A percentile compares a stretch with the other conserved stretches of the same genome.
These are phyloP conservation scores for Creolimax fragrantissima DNA, from an alignment of 78 protist genomes.

Conservation along the genomic window DNA sequence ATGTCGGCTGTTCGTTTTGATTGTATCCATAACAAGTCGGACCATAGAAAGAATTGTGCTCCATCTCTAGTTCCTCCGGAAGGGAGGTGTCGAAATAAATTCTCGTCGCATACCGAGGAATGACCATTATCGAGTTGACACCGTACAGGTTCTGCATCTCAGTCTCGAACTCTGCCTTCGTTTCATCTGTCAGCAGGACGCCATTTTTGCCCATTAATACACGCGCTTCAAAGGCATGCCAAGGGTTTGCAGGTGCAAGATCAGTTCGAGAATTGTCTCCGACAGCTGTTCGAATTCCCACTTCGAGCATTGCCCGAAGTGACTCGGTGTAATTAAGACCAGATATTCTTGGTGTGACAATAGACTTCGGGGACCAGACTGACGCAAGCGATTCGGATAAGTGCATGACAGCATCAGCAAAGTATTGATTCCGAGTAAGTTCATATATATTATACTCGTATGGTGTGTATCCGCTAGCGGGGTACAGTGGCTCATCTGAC, in stretches of 20 bases:
- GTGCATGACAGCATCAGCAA: background rate
- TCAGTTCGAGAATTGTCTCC: background rate
- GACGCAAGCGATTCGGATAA: background rate
- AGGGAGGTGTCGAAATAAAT: constrained; percentile 10
- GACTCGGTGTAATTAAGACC: background rate
- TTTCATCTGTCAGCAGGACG: background rate
- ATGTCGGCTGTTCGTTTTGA: background rate
- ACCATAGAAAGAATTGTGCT: constrained; percentile 2
- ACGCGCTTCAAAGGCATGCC: background rate
- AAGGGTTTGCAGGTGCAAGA: background rate
- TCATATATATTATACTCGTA: background rate
- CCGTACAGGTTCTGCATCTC: background rate
- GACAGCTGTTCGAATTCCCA: background rate
- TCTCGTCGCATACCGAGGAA: constrained; percentile 16
- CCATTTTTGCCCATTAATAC: background rate
- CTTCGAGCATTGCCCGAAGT: background rate
- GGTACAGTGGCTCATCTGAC: background rate
- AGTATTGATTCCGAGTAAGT: background rate
- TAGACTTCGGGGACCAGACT: background rate
- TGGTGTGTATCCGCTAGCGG: background rate
- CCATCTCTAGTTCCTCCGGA: background rate
- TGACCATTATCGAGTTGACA: background rate
- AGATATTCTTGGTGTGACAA: constrained; percentile 18
- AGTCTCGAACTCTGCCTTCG: background rate
- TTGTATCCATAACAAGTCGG: background rate